Conservation (phyloP, 202 grass and related monocot genomes). For the Setaria italica region DNA sequence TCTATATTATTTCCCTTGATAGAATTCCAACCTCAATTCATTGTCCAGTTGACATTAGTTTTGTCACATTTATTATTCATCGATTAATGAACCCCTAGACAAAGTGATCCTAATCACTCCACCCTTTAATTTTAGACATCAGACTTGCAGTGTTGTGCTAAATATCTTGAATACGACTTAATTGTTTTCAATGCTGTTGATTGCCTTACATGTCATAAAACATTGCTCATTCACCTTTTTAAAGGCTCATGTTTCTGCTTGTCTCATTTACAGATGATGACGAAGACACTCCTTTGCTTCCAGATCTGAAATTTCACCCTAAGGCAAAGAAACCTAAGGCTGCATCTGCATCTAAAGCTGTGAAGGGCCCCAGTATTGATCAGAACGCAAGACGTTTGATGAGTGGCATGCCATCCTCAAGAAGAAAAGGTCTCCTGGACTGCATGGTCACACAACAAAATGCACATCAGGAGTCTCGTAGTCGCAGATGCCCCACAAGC, state of each 20-base stretch:
- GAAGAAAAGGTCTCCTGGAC: conserved; percentile 57
- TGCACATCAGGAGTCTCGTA: conserved; percentile 22
- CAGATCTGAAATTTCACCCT: neutral
- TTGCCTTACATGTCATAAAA: neutral
- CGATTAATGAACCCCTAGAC: neutral
- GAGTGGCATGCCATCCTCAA: conserved; percentile 51
- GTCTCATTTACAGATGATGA: conserved; percentile 58
- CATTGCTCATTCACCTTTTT: conserved; percentile 7
- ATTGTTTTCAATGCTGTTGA: neutral
- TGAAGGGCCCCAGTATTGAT: conserved; percentile 41
- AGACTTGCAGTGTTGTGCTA: neutral
- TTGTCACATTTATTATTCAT: neutral
- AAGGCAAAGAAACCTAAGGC: conserved; percentile 50
- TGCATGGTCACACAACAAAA: conserved; percentile 46
- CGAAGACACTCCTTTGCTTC: conserved; percentile 40
- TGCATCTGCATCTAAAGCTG: conserved; percentile 48
- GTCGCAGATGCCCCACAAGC: conserved; percentile 33
- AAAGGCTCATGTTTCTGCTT: conserved; percentile 15
- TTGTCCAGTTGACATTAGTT: neutral
- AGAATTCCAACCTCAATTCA: neutral
- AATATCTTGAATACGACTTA: neutral
- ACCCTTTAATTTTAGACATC: conserved; percentile 10
- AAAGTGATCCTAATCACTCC: neutral
- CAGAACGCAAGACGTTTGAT: conserved; percentile 56
- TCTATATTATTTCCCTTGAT: neutral